Evolutionary conservation across 169 alveolate genomes (phyloP).

Genomic region (Eimeria tenella): DNA sequence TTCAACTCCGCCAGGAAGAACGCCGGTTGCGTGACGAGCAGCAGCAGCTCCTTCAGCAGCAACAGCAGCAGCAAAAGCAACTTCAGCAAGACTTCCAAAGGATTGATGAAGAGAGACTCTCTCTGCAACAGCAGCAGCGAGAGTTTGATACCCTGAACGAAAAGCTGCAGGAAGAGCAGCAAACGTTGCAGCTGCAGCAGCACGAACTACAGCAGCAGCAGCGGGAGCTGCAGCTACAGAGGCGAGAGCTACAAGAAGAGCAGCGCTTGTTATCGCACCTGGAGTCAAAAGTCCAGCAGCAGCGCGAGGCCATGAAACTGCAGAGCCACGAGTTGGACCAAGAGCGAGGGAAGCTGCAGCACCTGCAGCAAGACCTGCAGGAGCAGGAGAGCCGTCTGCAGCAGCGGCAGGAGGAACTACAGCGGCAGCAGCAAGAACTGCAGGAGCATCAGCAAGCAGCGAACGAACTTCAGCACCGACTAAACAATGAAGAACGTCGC

Average conservation of each 20-base stretch:
- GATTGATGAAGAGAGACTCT: conserved; percentile 29
- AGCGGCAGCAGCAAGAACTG: conserved; percentile 46
- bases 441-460: conserved; percentile 67
- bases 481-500: background rate
- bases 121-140: conserved; percentile 55
- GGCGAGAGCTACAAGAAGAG: conserved; percentile 39
- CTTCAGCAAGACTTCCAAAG: conserved; percentile 21
- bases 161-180: conserved; percentile 42
- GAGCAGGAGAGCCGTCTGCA: background rate
- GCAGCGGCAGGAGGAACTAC: background rate
- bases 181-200: conserved; percentile 29
- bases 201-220: conserved; percentile 54
- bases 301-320: background rate
- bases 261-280: background rate
- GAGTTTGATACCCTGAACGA: conserved; percentile 41
- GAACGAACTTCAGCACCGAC: background rate
- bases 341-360: conserved; percentile 2
- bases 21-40: background rate
- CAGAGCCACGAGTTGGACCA: conserved; percentile 6
- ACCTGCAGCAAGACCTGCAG: conserved; percentile 38
- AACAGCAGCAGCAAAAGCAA: conserved; percentile 32
- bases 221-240: conserved; percentile 47
- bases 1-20: conserved; percentile 20
- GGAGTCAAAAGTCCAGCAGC: background rate
- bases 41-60: conserved; percentile 61